phyloP scores from a whole-genome alignment of 2,329 filamentous ascomycete species.

The Aspergillus fumigatus region DNA sequence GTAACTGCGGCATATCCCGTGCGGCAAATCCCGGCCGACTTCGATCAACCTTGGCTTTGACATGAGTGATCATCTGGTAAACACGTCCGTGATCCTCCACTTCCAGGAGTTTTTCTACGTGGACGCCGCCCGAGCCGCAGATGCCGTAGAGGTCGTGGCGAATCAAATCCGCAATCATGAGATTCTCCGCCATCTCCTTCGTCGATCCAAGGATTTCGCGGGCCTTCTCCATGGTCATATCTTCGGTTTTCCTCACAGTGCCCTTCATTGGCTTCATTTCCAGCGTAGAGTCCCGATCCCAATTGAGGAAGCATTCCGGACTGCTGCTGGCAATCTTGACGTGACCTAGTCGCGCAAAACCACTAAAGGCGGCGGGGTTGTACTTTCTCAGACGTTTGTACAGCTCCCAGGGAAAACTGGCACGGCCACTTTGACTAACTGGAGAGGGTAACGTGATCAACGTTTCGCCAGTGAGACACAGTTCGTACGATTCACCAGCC shows the following conservation, averaged over 20 bases:
- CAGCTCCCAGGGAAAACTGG: slow-evolving; percentile 59
- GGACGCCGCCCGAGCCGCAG: slow-evolving; percentile 67
- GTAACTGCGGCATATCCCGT: slow-evolving; percentile 25
- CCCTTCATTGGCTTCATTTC: slow-evolving; percentile 92
- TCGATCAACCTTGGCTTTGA: slow-evolving; percentile 58
- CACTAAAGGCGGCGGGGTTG: slow-evolving; percentile 82
- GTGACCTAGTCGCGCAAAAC: slow-evolving; percentile 66
- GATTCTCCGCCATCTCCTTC: slow-evolving; percentile 91
- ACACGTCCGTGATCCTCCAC: slow-evolving; percentile 90
- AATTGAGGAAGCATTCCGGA: slow-evolving; percentile 82
- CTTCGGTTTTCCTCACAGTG: slow-evolving; percentile 73
- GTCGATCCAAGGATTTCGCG: slow-evolving; percentile 68
- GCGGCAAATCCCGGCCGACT: slow-evolving; percentile 27
- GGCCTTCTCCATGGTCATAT: slow-evolving; percentile 67
- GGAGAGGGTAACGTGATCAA: slow-evolving; percentile 47
- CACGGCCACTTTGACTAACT: slow-evolving; percentile 16
- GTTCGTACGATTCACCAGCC: slow-evolving; percentile 77
- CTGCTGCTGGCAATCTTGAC: slow-evolving; percentile 76
- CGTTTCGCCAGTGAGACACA: slow-evolving; percentile 76
- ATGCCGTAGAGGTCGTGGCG: slow-evolving; percentile 87
- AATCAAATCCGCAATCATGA: slow-evolving; percentile 98
- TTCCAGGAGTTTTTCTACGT: slow-evolving; percentile 71
- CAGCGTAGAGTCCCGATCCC: slow-evolving; percentile 46
- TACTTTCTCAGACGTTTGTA: slow-evolving; percentile 65
- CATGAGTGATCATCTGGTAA: slow-evolving; percentile 85